Percentiles rank a stretch among this genome's conserved stretches.
Conservation (phyloP, 1,284 basidiomycete species). For the Austroboletus niveus region DNA sequence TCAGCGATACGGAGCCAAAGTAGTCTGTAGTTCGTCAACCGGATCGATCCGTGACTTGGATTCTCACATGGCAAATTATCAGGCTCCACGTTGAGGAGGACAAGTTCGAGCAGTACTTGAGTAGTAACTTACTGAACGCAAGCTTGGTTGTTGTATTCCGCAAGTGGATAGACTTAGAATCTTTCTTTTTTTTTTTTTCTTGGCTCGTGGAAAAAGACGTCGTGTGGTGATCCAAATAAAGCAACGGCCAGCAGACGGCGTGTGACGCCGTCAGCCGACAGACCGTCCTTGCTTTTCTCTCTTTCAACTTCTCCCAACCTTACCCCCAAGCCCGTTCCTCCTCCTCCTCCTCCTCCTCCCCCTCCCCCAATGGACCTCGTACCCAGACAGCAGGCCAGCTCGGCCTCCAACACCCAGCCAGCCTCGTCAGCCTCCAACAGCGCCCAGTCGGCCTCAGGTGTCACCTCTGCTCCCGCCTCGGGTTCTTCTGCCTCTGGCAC, state of each 20-base stretch:
- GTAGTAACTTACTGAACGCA: too few relatives aligned
- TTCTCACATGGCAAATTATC: too few relatives aligned
- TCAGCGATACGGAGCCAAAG: conserved; percentile 66
- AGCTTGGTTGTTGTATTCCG: too few relatives aligned
- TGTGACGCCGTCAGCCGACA: background rate
- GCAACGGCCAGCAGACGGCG: background rate
- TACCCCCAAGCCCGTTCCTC: background rate
- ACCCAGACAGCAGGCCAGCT: conserved; percentile 21
- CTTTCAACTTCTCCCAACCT: background rate
- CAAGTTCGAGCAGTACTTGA: too few relatives aligned
- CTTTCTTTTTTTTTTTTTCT: too few relatives aligned
- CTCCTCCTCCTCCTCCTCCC: background rate
- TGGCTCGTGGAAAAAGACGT: background rate
- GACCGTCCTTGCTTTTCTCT: background rate
- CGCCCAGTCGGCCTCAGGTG: conserved; percentile 1
- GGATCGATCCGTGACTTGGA: too few relatives aligned
- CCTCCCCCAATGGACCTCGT: conserved; percentile 16
- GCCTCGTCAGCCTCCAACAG: conserved; percentile 11
- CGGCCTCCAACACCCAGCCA: background rate
- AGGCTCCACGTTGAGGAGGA: too few relatives aligned
- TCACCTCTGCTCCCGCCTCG: conserved; percentile 3
- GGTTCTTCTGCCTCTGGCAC: conserved; percentile 5
- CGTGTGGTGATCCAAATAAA: background rate
- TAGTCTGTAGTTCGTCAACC: conserved; percentile 13
- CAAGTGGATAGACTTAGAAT: too few relatives aligned